Evolutionary conservation across 495 filamentous ascomycete species (phyloP).

Genomic region (Coniosporium apollinis): DNA sequence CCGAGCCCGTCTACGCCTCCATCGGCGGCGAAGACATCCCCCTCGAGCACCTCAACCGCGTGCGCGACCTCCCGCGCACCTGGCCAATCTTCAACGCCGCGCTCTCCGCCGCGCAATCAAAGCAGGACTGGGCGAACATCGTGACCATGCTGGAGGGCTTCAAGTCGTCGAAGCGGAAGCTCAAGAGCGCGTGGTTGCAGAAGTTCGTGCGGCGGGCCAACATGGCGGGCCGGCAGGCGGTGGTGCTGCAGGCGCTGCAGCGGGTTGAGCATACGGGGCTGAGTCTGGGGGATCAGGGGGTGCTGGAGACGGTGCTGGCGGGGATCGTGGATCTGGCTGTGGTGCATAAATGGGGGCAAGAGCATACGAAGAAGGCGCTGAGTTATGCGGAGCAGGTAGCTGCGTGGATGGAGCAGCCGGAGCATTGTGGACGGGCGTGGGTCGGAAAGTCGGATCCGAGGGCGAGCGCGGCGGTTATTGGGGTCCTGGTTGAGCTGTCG

Average conservation of each 20-base stretch:
- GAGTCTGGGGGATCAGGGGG: conserved; percentile 5
- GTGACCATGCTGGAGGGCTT: conserved; percentile 18
- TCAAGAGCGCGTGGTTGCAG: conserved; percentile 9
- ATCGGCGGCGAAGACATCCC: conserved; percentile 22
- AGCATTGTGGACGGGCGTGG: conserved; percentile 12
- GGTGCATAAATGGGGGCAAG: conserved; percentile 11
- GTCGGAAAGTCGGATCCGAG: conserved; percentile 14
- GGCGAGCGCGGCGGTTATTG: conserved; percentile 17
- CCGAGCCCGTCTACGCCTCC: conserved; percentile 19
- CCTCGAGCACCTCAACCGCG: conserved; percentile 19
- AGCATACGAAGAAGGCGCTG: conserved; percentile 15
- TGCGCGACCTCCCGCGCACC: conserved; percentile 17
- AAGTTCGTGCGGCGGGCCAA: conserved; percentile 17
- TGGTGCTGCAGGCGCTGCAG: conserved; percentile 18
- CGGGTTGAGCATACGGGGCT: conserved; percentile 17
- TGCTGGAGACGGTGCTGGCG: conserved; percentile 14
- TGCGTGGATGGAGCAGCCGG: conserved; percentile 17
- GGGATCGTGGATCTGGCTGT: conserved; percentile 12
- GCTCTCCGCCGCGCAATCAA: conserved; percentile 11
- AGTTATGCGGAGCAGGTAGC: conserved; percentile 18
- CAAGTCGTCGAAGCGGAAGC: conserved; percentile 6
- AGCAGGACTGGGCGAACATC: conserved; percentile 21
- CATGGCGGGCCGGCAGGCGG: conserved; percentile 11
- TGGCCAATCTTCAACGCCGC: conserved; percentile 8
- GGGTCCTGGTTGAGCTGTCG: conserved; percentile 20